phyloP scores from a whole-genome alignment of 1,139 yeast species.

The Debaryomyces singareniensis region DNA sequence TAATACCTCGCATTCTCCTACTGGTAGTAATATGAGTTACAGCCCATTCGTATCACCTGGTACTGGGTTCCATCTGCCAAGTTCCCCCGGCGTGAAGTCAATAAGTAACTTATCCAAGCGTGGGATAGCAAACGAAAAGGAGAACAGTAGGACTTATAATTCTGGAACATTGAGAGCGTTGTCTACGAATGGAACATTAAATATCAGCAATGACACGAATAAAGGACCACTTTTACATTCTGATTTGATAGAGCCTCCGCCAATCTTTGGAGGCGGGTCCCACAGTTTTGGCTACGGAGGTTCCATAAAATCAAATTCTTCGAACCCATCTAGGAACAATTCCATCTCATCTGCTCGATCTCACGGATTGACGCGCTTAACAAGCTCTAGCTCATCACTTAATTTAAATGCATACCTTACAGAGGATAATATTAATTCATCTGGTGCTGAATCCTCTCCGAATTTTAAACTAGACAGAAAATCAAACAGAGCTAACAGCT shows the following conservation, averaged over 20 bases:
- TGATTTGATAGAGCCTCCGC: conserved; percentile 35
- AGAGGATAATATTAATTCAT: conserved; percentile 17
- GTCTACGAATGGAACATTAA: neutral
- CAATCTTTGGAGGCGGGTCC: conserved; percentile 17
- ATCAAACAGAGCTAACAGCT: neutral
- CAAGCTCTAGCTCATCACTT: conserved; percentile 38
- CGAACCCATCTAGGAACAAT: conserved; percentile 16
- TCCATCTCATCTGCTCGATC: conserved; percentile 17
- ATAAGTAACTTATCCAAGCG: neutral
- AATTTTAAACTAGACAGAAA: neutral
- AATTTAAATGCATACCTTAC: conserved; percentile 41
- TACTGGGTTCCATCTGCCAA: no score
- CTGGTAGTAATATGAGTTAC: neutral
- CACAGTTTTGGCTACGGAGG: neutral
- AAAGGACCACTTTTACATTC: conserved; percentile 3
- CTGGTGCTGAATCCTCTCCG: neutral
- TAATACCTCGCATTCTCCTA: neutral
- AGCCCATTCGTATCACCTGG: no score
- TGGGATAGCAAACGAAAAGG: neutral
- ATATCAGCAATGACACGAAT: neutral
- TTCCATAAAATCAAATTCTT: conserved; percentile 3
- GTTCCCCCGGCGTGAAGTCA: neutral
- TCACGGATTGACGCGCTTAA: conserved; percentile 26
- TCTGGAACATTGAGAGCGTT: neutral
- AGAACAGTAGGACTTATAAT: neutral